Evolutionary conservation across 495 filamentous ascomycete genomes (phyloP).

Genomic region (Cercophora samala): DNA sequence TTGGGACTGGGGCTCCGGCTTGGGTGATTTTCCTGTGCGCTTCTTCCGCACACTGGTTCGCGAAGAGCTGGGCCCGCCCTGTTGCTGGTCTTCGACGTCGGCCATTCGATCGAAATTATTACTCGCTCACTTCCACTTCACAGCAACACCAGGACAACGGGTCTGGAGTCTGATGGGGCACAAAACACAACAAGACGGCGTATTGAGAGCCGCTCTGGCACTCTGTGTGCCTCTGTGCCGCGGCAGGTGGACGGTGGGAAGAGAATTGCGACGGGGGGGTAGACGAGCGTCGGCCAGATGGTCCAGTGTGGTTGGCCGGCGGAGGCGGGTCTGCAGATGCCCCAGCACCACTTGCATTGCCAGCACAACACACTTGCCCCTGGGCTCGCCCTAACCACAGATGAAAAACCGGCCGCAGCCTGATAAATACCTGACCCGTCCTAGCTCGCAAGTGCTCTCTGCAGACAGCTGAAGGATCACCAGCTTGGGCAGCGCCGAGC

Average conservation of each 20-base stretch:
- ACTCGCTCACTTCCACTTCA: conserved; percentile 23
- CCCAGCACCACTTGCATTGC: conserved; percentile 19
- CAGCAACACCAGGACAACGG: conserved; percentile 27
- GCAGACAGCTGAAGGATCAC: background rate
- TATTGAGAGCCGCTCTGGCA: conserved; percentile 5
- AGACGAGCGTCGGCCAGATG: conserved; percentile 30
- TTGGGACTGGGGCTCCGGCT: conserved; percentile 29
- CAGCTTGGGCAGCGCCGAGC: background rate
- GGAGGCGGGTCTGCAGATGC: conserved; percentile 18
- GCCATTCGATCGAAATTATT: conserved; percentile 42
- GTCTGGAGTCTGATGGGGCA: background rate
- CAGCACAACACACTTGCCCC: conserved; percentile 19
- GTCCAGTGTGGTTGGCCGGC: conserved; percentile 34
- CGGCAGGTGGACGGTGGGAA: conserved; percentile 9
- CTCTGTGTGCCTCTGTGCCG: conserved; percentile 9
- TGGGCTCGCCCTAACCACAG: conserved; percentile 1
- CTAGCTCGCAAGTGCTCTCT: conserved; percentile 6
- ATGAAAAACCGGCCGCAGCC: background rate
- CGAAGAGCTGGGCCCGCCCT: conserved; percentile 33
- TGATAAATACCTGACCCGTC: conserved; percentile 8
- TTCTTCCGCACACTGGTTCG: conserved; percentile 30
- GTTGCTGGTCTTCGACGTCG: conserved; percentile 30
- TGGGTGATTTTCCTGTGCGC: conserved; percentile 29
- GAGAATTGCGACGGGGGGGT: conserved; percentile 23
- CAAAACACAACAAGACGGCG: background rate